Base-by-base conservation (phyloP, 139 green algal genomes). In the Spirogloea muscicola region DNA sequence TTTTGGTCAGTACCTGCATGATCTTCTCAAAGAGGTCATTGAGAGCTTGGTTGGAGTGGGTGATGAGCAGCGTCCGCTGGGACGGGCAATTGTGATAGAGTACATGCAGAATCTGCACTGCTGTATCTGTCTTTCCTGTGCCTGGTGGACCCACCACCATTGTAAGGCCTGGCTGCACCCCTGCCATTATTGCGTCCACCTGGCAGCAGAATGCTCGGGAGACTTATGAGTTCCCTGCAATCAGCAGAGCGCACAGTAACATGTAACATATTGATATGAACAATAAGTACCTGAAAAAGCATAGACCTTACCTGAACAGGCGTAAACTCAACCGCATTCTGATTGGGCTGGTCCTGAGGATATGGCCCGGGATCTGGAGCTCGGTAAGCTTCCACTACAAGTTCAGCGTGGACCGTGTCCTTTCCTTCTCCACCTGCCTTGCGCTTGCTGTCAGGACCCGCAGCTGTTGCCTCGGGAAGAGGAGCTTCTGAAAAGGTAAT, bases 111-210 rank as follows among this genome's bases (percentile, higher is more conserved):
- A 97, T 93, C 62, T 88, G 84, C 57, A 96, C 92, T 2, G 94
- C 94, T 9, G 89, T 94, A 86, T 98, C 94, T 0, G 94, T 98
- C 82, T 98, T 98, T 58, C 94, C 94, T 0, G 94, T 98, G 18
- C 93, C 93, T 5, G 94, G 94, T 2, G 94, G 94, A 0, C 94
- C 94, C 39, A 98, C 93, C 21, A 98, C 86, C 90, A 98, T 94
- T 3, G 90, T 97, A 52, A 98, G 84, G 1, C 94, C 94, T 0
- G 87, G 88, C 83, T 96, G 89, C 73, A 96, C 83, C 1, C 93
- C 93, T 25, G 76, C 37, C 37, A 77, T 71, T 61, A 97, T 94
- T 0, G 91, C 92, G 36, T 89, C 81, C 16, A 91, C 87, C 85
- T 93, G 77, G 10, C 67, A 4, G 9, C 41, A n/a, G n/a, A n/a